phyloP scores from a whole-genome alignment of 2,329 filamentous ascomycete genomes.

The Madurella mycetomatis region DNA sequence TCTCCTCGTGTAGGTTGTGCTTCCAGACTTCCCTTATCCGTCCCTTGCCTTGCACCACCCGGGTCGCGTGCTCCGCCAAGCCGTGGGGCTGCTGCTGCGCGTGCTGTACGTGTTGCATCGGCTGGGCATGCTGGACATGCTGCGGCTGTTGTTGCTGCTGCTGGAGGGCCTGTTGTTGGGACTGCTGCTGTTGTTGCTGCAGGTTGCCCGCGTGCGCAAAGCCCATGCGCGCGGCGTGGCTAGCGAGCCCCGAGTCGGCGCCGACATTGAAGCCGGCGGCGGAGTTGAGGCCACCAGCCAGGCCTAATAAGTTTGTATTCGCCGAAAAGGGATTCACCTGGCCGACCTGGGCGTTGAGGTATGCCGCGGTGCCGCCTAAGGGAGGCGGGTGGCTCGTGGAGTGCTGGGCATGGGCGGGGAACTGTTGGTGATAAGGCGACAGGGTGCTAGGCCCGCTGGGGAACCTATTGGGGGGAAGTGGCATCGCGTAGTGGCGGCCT shows the following conservation, averaged over 20 bases:
- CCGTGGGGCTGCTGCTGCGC: slow-evolving; percentile 30
- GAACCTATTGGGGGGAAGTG: slow-evolving; percentile 43
- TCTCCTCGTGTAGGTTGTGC: slow-evolving; percentile 85
- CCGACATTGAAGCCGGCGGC: slow-evolving; percentile 45
- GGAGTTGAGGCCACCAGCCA: slow-evolving; percentile 52
- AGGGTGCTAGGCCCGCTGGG: slow-evolving; percentile 43
- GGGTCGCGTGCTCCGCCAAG: slow-evolving; percentile 50
- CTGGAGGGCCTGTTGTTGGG: slow-evolving; percentile 38
- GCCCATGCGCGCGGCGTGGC: slow-evolving; percentile 81
- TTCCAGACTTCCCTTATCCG: slow-evolving; percentile 97
- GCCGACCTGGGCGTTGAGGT: slow-evolving; percentile 61
- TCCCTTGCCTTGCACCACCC: slow-evolving; percentile 56
- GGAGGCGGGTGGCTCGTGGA: slow-evolving; percentile 43
- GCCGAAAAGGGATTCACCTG: slow-evolving; percentile 64
- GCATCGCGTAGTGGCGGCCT: slow-evolving; percentile 34
- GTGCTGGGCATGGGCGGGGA: slow-evolving; percentile 51
- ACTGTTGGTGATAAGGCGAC: slow-evolving; percentile 48
- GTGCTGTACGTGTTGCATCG: slow-evolving; percentile 20
- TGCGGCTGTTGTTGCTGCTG: slow-evolving; percentile 37
- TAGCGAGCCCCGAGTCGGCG: slow-evolving; percentile 69
- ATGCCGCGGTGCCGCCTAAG: slow-evolving; percentile 64
- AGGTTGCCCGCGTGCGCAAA: slow-evolving; percentile 69
- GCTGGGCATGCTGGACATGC: slow-evolving; percentile 24
- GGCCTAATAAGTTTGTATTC: slow-evolving; percentile 52
- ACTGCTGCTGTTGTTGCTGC: slow-evolving; percentile 56